Percentiles rank a stretch among this genome's conserved stretches.
Conservation (phyloP, 2,329 filamentous ascomycete genomes). For the Periconia sp. region DNA sequence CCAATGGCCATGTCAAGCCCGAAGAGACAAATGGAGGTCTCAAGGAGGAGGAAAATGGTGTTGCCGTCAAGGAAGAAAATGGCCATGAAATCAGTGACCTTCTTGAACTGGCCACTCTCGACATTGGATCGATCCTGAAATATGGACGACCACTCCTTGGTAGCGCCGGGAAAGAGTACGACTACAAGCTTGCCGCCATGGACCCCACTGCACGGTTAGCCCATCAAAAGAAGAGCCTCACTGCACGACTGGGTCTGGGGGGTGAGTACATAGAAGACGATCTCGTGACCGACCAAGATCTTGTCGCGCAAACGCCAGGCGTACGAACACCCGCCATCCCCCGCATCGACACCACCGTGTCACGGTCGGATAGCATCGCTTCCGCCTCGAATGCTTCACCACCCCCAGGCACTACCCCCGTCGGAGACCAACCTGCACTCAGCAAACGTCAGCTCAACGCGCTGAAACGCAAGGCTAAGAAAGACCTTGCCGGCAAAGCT, state of each 20-base stretch:
- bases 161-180: conserved; percentile 77
- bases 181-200: conserved; percentile 79
- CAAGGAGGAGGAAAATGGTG: conserved; percentile 6
- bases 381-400: conserved; percentile 49
- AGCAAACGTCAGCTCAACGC: conserved; percentile 95
- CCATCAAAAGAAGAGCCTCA: conserved; percentile 87
- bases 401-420: conserved; percentile 44
- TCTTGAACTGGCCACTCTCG: conserved; percentile 72
- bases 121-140: conserved; percentile 77
- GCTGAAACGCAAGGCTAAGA: conserved; percentile 90
- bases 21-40: conserved; percentile 50
- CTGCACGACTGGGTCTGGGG: conserved; percentile 77
- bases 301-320: conserved; percentile 46
- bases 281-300: conserved; percentile 68
- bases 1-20: conserved; percentile 57
- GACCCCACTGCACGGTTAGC: conserved; percentile 79
- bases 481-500: conserved; percentile 83
- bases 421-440: conserved; percentile 56
- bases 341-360: conserved; percentile 55
- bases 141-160: conserved; percentile 83
- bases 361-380: conserved; percentile 49
- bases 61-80: conserved; percentile 53
- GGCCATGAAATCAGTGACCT: conserved; percentile 55
- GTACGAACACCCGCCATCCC: conserved; percentile 41
- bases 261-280: conserved; percentile 86